These are phyloP conservation scores for Pichia cephalocereana DNA, from an alignment of 805 yeast genomes.

Conservation along the genomic window DNA sequence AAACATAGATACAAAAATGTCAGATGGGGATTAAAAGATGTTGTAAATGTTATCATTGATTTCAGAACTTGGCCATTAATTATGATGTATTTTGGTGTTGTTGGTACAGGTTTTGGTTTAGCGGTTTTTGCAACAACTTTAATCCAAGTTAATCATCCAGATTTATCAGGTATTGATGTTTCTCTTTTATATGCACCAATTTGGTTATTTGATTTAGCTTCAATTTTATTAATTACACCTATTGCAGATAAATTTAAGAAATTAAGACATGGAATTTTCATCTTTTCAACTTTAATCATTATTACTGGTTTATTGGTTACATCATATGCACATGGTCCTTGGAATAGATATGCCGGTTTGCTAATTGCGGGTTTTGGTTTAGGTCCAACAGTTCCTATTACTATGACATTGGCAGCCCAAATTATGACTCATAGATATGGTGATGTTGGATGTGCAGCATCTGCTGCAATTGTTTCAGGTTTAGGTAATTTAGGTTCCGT, in stretches of 20 bases:
- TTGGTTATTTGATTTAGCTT: conserved; percentile 78
- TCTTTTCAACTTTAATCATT: conserved; percentile 53
- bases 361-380: conserved; percentile 78
- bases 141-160: conserved; percentile 55
- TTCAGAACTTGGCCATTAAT: conserved; percentile 69
- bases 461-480: conserved; percentile 78
- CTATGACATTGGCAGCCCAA: conserved; percentile 78
- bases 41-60: conserved; percentile 47
- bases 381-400: conserved; percentile 86
- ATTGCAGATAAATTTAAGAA: conserved; percentile 62
- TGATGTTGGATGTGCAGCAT: conserved; percentile 76
- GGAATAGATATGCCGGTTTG: conserved; percentile 76
- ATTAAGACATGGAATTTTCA: conserved; percentile 54
- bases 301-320: conserved; percentile 68
- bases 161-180: conserved; percentile 54
- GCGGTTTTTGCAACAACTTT: conserved; percentile 81
- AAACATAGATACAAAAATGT: conserved; percentile 36
- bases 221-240: conserved; percentile 68
- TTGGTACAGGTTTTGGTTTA: conserved; percentile 82
- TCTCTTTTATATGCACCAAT: conserved; percentile 80
- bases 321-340: conserved; percentile 62
- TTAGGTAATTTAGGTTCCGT: conserved; percentile 83
- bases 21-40: conserved; percentile 54
- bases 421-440: conserved; percentile 65
- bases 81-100: conserved; percentile 88